Base-by-base conservation (phyloP, 106 monocot genomes). In the Dendrobium nobile region DNA sequence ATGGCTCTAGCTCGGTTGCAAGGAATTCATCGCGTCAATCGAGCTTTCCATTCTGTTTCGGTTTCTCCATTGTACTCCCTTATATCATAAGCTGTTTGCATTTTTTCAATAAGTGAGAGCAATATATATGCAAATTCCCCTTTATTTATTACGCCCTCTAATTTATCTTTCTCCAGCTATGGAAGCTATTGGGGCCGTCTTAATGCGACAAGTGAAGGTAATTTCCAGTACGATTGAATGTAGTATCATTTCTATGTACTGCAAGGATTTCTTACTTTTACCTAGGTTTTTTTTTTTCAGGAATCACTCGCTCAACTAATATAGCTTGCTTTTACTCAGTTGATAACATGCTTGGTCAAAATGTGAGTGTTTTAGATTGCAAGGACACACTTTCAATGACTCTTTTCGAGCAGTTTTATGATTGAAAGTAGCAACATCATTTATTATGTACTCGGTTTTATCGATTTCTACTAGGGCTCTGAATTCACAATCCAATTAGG, bases 291-390 rank as follows among this genome's bases (percentile, higher is more conserved):
- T 56, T 55, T 75, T 44, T 44, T 9, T 6, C 31, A 78, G 78
- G 78, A 78, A n/a, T 78, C 27, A 41, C 58, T 59, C 40, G 4
- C 18, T 31, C 48, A 74, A 74, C 72, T 19, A 58, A 67, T 31
- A 47, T 58, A 47, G 26, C 37, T 70, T 77, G 43, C 40, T 80
- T 77, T 70, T 77, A 72, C 67, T 24, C 67, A 41, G 64, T 85
- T 81, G 55, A 24, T 16, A 51, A 59, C 42, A 81, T 85, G 41
- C 15, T 77, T 77, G 55, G 68, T 72, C 68, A 40, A 64, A 77
- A 81, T 81, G 77, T 56, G 22, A 41, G 64, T 72, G 31, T 13
- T 27, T 75, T 19, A 15, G 70, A 37, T 70, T 7, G 9, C 24
- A 22, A 8, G 64, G 24, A 37, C 28, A 16, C 40, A 33, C 37